These are phyloP conservation scores for Cicer chorassanicum DNA, from an alignment of 306 rosid species.

Conservation along the genomic window DNA sequence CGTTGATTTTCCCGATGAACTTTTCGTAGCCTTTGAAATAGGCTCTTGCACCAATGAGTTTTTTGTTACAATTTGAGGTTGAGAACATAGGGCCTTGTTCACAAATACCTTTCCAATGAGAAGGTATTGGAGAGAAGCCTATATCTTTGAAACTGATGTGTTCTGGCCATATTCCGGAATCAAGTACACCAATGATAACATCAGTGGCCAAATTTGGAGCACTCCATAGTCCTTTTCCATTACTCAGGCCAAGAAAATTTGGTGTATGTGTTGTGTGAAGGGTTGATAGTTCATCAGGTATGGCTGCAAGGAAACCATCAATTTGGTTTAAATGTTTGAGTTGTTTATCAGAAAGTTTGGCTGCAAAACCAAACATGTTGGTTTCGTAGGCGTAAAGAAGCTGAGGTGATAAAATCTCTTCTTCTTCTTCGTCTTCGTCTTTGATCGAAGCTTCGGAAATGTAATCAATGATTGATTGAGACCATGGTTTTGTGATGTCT, in stretches of 20 bases:
- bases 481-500: slow-evolving; percentile 56
- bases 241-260: slow-evolving; percentile 62
- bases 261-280: slow-evolving; percentile 73
- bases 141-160: slow-evolving; percentile 66
- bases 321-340: slow-evolving; percentile 54
- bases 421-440: slow-evolving; percentile 36
- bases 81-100: slow-evolving; percentile 67
- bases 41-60: slow-evolving; percentile 72
- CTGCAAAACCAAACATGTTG: slow-evolving; percentile 69
- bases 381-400: slow-evolving; percentile 66
- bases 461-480: slow-evolving; percentile 52
- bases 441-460: slow-evolving; percentile 49
- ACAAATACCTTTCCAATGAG: slow-evolving; percentile 72
- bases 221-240: slow-evolving; percentile 62
- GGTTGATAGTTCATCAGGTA: slow-evolving; percentile 60
- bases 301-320: slow-evolving; percentile 62
- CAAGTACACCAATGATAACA: slow-evolving; percentile 67
- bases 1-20: slow-evolving; percentile 54
- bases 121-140: slow-evolving; percentile 56
- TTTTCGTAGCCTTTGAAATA: slow-evolving; percentile 67
- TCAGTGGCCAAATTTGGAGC: slow-evolving; percentile 60
- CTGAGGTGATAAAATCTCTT: slow-evolving; percentile 44
- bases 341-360: slow-evolving; percentile 54
- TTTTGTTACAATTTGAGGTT: slow-evolving; percentile 62
- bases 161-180: slow-evolving; percentile 84